phyloP scores from a whole-genome alignment of 805 yeast genomes.

The Myxozyma neglecta region DNA sequence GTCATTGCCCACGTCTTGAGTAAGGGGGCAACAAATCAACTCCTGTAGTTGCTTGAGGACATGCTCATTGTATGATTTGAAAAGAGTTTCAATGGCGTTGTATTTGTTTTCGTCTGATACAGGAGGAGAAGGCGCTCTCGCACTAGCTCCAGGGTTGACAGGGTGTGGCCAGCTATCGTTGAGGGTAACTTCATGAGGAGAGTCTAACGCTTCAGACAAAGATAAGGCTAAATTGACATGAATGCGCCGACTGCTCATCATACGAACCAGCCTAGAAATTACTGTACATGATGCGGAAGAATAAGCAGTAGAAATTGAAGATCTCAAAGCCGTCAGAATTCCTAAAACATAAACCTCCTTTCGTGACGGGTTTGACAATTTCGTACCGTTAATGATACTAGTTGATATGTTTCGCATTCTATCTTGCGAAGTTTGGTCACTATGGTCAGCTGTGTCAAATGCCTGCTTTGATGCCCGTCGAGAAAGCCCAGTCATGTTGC shows the following conservation, averaged over 20 bases:
- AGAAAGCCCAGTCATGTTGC: not conserved
- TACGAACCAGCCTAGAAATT: slow-evolving; percentile 7
- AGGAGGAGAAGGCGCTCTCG: not conserved
- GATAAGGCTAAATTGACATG: slow-evolving; percentile 2
- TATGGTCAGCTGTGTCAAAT: not conserved
- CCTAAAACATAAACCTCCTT: slow-evolving; percentile 13
- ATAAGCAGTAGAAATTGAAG: slow-evolving; percentile 5
- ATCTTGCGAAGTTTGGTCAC: not conserved
- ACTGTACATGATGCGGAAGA: slow-evolving; percentile 4
- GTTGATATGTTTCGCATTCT: slow-evolving; percentile 6
- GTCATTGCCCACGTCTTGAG: slow-evolving; percentile 6
- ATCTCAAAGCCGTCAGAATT: not conserved
- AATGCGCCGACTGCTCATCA: slow-evolving; percentile 4
- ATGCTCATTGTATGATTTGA: not conserved
- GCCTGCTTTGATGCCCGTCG: not conserved
- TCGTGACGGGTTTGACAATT: slow-evolving; percentile 4
- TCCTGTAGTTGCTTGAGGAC: slow-evolving; percentile 4
- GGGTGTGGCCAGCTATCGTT: slow-evolving; percentile 21
- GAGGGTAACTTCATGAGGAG: slow-evolving; percentile 6
- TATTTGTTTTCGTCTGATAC: not conserved
- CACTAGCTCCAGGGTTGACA: not conserved
- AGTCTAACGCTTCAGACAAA: slow-evolving; percentile 8
- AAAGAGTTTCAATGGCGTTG: not conserved
- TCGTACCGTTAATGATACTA: slow-evolving; percentile 15
- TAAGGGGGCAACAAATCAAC: slow-evolving; percentile 15